Evolutionary conservation across 2,329 filamentous ascomycete genomes (phyloP), one percentile per base, ranked within the genome.

Genomic region (Parastagonospora nodorum): DNA sequence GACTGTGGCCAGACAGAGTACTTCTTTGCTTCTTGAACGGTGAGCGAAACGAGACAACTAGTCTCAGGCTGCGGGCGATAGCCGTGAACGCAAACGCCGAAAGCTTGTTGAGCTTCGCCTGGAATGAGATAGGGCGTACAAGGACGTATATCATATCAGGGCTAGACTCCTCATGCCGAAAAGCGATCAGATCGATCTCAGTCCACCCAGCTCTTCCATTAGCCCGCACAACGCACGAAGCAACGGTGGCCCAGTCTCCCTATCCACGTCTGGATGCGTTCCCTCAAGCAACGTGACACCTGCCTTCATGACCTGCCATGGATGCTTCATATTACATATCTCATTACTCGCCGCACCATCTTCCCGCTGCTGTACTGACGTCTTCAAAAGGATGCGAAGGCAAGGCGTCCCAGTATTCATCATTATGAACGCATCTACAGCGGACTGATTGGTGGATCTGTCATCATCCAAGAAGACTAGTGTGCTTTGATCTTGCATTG

Each of bases 201-300:
- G 19, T 15, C 43, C 27, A 6, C 51, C 51, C 9, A 57, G 10
- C 35, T 58, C 50, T 43, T 62, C 55, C 55, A 62, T 55, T 3
- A 66, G 36, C 15, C 54, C 52, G 33, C 63, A 63, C 15, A 66
- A 28, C 8, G 59, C 60, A 27, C 51, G 38, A 4, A 61, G n/a
- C 1, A 66, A 38, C 0, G 63, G 60, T 12, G 57, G 61, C 6
- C 54, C 56, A 19, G 27, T 53, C 37, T 58, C 48, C 2, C 56
- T 48, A 44, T 59, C 56, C 3, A 57, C 53, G 35, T 52, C 51
- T 0, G 60, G 59, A 48, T 66, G 61, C 9, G 46, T 53, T 12
- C 48, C 51, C 24, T 60, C 56, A 1, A 66, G 55, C 8, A 64
- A 35, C 19, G 29, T 37, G 0, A 66, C 54, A 8, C 61, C 61